Conservation (phyloP, 495 filamentous ascomycete species). For the Astrothelium subdiscretum region DNA sequence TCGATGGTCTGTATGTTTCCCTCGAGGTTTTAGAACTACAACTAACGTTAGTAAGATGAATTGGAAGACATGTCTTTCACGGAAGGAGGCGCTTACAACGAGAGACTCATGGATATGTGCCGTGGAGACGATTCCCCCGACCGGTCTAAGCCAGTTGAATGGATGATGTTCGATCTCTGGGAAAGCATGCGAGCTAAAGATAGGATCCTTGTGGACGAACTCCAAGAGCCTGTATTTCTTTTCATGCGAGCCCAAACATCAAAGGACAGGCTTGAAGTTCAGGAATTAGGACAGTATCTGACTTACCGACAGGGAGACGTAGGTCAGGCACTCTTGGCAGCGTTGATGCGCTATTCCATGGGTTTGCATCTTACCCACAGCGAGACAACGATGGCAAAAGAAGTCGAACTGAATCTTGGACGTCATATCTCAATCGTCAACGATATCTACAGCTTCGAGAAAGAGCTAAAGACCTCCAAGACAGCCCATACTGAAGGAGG, state of each 20-base stretch:
- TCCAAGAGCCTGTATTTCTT: slow-evolving; percentile 26
- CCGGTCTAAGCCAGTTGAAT: slow-evolving; percentile 20
- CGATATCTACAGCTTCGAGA: slow-evolving; percentile 33
- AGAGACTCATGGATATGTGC: slow-evolving; percentile 26
- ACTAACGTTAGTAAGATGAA: slow-evolving; percentile 17
- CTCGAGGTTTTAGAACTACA: background rate
- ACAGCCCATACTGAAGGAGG: slow-evolving; percentile 24
- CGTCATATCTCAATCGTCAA: slow-evolving; percentile 33
- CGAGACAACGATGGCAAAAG: background rate
- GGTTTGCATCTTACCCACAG: slow-evolving; percentile 15
- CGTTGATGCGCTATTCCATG: slow-evolving; percentile 33
- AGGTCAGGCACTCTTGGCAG: slow-evolving; percentile 24
- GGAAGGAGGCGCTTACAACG: slow-evolving; percentile 27
- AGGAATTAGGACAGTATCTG: slow-evolving; percentile 21
- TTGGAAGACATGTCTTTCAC: slow-evolving; percentile 32
- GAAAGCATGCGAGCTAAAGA: slow-evolving; percentile 28
- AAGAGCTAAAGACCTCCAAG: slow-evolving; percentile 23
- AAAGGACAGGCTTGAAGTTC: slow-evolving; percentile 7
- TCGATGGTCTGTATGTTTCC: slow-evolving; percentile 17
- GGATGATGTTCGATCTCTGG: slow-evolving; percentile 31
- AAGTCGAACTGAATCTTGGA: slow-evolving; percentile 23
- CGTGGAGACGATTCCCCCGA: slow-evolving; percentile 10
- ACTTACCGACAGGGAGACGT: slow-evolving; percentile 28
- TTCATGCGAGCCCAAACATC: slow-evolving; percentile 32
- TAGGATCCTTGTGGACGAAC: slow-evolving; percentile 21